Evolutionary conservation across 768 basidiomycete genomes (phyloP), one percentile per base, ranked within the genome.

Genomic region (Cystobasidiopsis lactophilus): DNA sequence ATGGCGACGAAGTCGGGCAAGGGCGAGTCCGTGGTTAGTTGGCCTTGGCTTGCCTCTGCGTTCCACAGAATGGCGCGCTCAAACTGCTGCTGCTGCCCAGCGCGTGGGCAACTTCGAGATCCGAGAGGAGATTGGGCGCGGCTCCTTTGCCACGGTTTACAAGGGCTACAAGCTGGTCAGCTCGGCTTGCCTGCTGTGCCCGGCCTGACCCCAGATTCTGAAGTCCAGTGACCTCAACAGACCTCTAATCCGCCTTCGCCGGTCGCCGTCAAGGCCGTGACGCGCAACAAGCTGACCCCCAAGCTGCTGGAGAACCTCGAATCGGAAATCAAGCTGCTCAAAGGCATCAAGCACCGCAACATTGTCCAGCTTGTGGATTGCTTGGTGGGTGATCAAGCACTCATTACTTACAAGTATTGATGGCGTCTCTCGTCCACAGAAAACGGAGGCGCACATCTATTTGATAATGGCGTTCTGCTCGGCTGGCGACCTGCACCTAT

Each of bases 291-390:
- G 59, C 75, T 98, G 35, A 86, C 80, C 33, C 72, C 82, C 14
- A 98, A 95, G 68, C 75, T 95, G 18, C 78, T 95, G 53, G 89
- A 96, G 70, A 96, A 95, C 64, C 76, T 96, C n/a, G 86, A 93
- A 66, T 83, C 82, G 60, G 93, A 98, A 72, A 95, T 96, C 54
- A 79, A 85, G 57, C 95, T 98, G 57, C 76, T 96, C 61, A 96
- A 95, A 70, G 78, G 79, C 1, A 75, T 95, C 48, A 82, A 80
- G 3, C 88, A 98, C 67, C 72, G 82, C 40, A 86, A 96, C 69
- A 83, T 98, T 50, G 95, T 93, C 7, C 78, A 78, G 59, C 71
- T 98, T 26, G 77, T 88, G 50, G 86, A 95, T 65, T 89, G 95
- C 58, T 78, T 95, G n/a, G n/a, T n/a, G n/a, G n/a, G n/a, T n/a